These are phyloP conservation scores for Syzygium malaccense DNA, from an alignment of 441 rosid genomes.

Conservation along the genomic window DNA sequence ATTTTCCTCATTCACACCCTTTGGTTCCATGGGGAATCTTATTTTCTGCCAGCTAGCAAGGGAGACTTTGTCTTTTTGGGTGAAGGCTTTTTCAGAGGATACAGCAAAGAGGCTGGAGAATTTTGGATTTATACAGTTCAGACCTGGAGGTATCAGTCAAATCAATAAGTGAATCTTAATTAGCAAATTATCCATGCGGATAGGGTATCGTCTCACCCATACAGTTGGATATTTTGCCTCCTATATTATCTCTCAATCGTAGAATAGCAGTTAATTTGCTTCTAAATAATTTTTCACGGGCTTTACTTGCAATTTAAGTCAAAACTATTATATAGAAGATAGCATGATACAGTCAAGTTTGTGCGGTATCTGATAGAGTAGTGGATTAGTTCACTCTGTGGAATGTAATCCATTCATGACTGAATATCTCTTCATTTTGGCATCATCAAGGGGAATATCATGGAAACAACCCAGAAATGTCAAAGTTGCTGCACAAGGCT, in stretches of 20 bases:
- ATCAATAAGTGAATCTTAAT: neutral
- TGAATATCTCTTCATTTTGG: neutral
- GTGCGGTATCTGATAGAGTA: neutral
- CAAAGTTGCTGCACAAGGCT: slow-evolving; percentile 96
- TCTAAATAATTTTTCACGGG: neutral
- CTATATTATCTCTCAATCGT: neutral
- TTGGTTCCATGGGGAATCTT: slow-evolving; percentile 4
- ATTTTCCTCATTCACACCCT: neutral
- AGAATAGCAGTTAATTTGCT: neutral
- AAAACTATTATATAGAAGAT: neutral
- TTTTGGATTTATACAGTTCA: slow-evolving; percentile 88
- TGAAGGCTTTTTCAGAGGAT: slow-evolving; percentile 97
- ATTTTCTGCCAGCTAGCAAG: slow-evolving; percentile 72
- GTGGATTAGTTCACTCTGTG: neutral
- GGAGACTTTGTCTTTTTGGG: slow-evolving; percentile 97
- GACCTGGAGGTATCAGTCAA: slow-evolving; percentile 80
- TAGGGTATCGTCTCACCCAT: neutral
- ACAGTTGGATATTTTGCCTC: neutral
- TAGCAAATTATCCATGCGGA: neutral
- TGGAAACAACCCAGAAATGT: slow-evolving; percentile 99
- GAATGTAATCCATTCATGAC: neutral
- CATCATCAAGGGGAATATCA: slow-evolving; percentile 78
- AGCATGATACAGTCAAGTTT: neutral
- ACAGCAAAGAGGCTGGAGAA: slow-evolving; percentile 98
- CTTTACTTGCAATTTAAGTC: neutral